Conservation (phyloP, 225 moss, liverwort and hornwort genomes). For the Physcomitrellopsis africana region DNA sequence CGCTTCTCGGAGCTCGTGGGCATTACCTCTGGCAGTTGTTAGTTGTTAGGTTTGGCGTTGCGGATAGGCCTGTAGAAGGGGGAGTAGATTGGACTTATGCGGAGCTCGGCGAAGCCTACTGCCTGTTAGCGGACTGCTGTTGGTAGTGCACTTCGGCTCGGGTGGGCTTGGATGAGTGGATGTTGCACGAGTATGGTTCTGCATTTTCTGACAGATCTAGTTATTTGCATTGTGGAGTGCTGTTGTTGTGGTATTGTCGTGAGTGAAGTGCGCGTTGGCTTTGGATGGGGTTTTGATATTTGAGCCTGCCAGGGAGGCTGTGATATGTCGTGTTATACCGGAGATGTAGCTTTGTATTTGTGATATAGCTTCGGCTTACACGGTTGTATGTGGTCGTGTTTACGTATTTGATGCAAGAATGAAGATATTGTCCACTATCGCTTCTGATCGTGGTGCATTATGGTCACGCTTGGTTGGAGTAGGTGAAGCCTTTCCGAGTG, state of each 20-base stretch:
- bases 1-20: constrained; percentile 1
- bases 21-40: background rate
- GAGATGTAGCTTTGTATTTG: background rate
- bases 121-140: background rate
- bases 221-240: background rate
- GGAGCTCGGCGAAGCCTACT: no score
- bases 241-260: background rate
- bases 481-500: background rate
- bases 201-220: background rate
- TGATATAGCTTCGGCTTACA: background rate
- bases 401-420: background rate
- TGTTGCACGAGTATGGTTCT: background rate
- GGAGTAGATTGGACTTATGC: no score
- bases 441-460: background rate
- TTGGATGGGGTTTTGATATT: constrained; percentile 1
- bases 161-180: constrained; percentile 1
- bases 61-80: no score
- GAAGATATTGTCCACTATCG: background rate
- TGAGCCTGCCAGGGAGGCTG: constrained; percentile 14
- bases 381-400: background rate
- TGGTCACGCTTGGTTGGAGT: background rate
- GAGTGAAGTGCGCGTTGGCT: background rate
- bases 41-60: background rate
- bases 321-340: background rate
- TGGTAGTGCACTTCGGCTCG: constrained; percentile 7